A percentile compares a stretch with the other conserved stretches of the same genome.
Evolutionary conservation across 2,329 filamentous ascomycete genomes (phyloP).

Genomic region (Hypoxylon sp.): DNA sequence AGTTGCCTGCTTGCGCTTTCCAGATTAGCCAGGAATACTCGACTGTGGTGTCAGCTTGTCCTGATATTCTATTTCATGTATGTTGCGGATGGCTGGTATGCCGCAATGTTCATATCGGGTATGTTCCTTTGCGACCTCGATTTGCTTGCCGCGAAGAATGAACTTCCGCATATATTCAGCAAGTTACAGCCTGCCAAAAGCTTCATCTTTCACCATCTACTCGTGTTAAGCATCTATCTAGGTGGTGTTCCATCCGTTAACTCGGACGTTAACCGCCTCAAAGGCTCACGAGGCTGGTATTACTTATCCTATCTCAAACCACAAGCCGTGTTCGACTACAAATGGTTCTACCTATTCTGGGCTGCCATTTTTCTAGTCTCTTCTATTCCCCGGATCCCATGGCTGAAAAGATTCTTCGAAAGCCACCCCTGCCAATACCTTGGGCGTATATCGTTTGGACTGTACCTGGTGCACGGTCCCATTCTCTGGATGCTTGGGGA

Average conservation of each 20-base stretch:
- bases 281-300: slow-evolving; percentile 72
- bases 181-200: slow-evolving; percentile 64
- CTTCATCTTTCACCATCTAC: slow-evolving; percentile 66
- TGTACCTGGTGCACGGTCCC: slow-evolving; percentile 77
- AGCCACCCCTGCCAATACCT: slow-evolving; percentile 72
- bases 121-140: slow-evolving; percentile 76
- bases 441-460: slow-evolving; percentile 72
- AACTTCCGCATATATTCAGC: slow-evolving; percentile 66
- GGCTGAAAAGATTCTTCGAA: slow-evolving; percentile 73
- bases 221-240: slow-evolving; percentile 69
- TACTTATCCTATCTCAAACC: slow-evolving; percentile 74
- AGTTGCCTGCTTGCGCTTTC: slow-evolving; percentile 70
- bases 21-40: slow-evolving; percentile 66
- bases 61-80: slow-evolving; percentile 78
- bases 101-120: slow-evolving; percentile 72
- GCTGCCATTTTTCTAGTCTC: slow-evolving; percentile 71
- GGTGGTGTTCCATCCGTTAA: slow-evolving; percentile 72
- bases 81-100: slow-evolving; percentile 75
- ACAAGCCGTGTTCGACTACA: slow-evolving; percentile 75
- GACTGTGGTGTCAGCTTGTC: slow-evolving; percentile 67
- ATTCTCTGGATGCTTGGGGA: slow-evolving; percentile 73
- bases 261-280: slow-evolving; percentile 64
- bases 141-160: slow-evolving; percentile 63
- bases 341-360: slow-evolving; percentile 78
- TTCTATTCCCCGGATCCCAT: slow-evolving; percentile 69